These are phyloP conservation scores for Zea luxurians DNA, from an alignment of 176 grass and related monocot genomes.

Conservation along the genomic window DNA sequence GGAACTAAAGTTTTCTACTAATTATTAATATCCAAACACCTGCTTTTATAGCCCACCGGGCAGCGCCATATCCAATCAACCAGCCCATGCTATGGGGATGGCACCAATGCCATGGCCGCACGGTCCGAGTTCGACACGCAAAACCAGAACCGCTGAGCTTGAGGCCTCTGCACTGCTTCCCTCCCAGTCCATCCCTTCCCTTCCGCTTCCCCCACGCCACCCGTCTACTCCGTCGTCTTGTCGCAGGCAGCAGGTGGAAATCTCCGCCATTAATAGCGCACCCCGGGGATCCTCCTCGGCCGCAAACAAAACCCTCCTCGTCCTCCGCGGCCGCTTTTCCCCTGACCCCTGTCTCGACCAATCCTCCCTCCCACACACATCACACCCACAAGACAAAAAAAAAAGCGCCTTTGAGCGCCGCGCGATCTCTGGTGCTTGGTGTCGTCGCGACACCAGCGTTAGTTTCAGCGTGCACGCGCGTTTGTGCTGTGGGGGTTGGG, in stretches of 20 bases:
- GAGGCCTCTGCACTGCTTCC: too few species aligned
- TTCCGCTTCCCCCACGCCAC: too few species aligned
- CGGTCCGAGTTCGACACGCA: too few species aligned
- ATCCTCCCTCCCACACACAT: constrained; percentile 13
- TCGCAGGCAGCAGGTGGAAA: constrained; percentile 28
- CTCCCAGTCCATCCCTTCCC: too few species aligned
- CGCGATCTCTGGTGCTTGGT: background rate
- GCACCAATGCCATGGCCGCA: too few species aligned
- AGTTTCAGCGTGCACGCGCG: too few species aligned
- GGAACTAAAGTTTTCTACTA: too few species aligned
- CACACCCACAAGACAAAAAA: background rate
- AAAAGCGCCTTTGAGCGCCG: background rate
- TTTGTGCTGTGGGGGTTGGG: background rate
- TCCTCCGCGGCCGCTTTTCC: background rate
- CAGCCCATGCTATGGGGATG: too few species aligned
- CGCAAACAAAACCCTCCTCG: constrained; percentile 48
- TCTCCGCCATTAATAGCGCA: constrained; percentile 41
- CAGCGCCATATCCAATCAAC: too few species aligned
- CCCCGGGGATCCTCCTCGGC: constrained; percentile 40
- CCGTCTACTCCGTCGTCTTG: background rate
- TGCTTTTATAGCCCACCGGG: too few species aligned
- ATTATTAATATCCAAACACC: too few species aligned
- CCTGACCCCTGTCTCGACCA: background rate
- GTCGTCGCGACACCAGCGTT: constrained; percentile 8
- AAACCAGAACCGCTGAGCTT: too few species aligned